Evolutionary conservation across 1,284 basidiomycete species (phyloP).

Genomic region (Uromyces viciae-fabae): DNA sequence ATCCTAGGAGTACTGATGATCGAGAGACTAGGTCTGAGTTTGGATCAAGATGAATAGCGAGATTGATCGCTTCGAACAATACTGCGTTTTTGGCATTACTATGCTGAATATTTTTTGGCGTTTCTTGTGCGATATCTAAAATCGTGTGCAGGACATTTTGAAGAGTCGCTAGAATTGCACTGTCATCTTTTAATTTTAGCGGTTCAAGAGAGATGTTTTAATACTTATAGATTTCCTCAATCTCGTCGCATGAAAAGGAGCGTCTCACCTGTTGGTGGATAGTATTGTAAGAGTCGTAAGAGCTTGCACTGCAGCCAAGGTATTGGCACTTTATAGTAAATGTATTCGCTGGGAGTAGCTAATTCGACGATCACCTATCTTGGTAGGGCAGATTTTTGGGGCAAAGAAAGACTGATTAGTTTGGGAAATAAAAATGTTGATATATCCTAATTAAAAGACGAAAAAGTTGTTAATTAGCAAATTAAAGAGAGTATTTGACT

Average conservation of each 20-base stretch:
- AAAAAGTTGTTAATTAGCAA: background rate
- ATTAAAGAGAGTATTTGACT: slow-evolving; percentile 16
- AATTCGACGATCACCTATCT: slow-evolving; percentile 81
- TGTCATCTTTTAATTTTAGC: slow-evolving; percentile 67
- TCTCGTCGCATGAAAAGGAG: background rate
- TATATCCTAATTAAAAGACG: background rate
- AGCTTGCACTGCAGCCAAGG: slow-evolving; percentile 98
- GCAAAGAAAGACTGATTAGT: slow-evolving; percentile 1
- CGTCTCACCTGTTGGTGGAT: slow-evolving; percentile 76
- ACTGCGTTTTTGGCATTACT: slow-evolving; percentile 98
- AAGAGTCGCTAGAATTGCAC: slow-evolving; percentile 70
- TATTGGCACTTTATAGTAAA: slow-evolving; percentile 95
- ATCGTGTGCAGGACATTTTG: slow-evolving; percentile 82
- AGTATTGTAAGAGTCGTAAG: slow-evolving; percentile 87
- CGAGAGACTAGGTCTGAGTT: slow-evolving; percentile 82
- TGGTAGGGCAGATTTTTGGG: background rate
- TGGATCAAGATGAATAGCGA: slow-evolving; percentile 93
- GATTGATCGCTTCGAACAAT: slow-evolving; percentile 95
- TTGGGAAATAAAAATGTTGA: background rate
- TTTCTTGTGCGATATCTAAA: slow-evolving; percentile 89
- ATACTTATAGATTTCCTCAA: background rate
- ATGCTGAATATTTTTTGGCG: slow-evolving; percentile 91
- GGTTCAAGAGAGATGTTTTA: background rate
- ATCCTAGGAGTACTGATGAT: slow-evolving; percentile 85
- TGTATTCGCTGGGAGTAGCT: slow-evolving; percentile 80